These are phyloP conservation scores for Acanthamoeba lenticulata DNA, from an alignment of 208 protist genomes.

Conservation along the genomic window DNA sequence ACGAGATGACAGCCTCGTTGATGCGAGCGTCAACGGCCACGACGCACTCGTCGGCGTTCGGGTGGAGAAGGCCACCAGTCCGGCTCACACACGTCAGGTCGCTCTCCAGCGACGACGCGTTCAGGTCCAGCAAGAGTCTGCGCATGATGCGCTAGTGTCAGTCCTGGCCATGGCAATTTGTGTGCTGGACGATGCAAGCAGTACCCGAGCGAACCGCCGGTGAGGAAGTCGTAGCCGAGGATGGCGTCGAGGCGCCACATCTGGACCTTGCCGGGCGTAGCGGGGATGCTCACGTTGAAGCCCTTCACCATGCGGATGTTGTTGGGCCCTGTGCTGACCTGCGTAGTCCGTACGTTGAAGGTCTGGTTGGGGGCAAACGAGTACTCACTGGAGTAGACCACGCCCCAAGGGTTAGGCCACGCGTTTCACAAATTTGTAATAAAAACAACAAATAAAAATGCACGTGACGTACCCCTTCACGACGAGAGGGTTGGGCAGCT, in stretches of 20 bases:
- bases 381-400: not conserved
- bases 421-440: no score
- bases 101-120: not conserved
- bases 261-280: not conserved
- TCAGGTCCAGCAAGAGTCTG: conserved; percentile 53
- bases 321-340: not conserved
- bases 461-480: conserved; percentile 4
- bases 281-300: conserved; percentile 1
- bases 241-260: conserved; percentile 35
- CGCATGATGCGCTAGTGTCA: not conserved
- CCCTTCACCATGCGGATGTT: conserved; percentile 17
- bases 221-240: conserved; percentile 63
- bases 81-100: conserved; percentile 16
- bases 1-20: conserved; percentile 44
- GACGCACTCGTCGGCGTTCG: conserved; percentile 5
- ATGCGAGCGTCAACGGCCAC: conserved; percentile 9
- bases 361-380: not conserved
- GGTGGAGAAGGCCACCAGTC: not conserved
- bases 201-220: conserved; percentile 23
- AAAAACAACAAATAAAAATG: not conserved
- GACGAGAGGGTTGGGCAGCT: not conserved
- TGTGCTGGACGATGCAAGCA: not conserved
- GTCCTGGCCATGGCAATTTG: not conserved
- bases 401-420: not conserved
- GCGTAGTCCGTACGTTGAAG: conserved; percentile 23